These are phyloP conservation scores for Haematococcus sp. DNA, from an alignment of 139 green algal genomes.

Conservation along the genomic window DNA sequence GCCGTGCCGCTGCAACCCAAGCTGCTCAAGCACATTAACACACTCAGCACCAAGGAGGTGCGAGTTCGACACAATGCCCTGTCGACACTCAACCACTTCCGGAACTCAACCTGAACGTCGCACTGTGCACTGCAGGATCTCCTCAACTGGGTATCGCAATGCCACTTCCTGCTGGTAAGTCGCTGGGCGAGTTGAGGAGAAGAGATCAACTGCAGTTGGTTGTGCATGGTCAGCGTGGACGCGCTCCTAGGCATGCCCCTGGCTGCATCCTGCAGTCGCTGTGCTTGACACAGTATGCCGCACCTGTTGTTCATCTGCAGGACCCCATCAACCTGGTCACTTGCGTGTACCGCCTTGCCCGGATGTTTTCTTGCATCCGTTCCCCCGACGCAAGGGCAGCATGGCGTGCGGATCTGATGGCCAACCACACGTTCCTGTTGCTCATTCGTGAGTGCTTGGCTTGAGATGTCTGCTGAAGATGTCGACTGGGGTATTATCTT, in stretches of 20 bases:
- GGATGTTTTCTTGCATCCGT: conserved; percentile 40
- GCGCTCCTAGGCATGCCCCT: too few species aligned
- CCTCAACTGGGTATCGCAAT: not conserved
- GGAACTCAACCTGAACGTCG: too few species aligned
- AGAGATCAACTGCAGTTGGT: too few species aligned
- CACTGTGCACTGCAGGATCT: not conserved
- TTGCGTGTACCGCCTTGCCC: conserved; percentile 50
- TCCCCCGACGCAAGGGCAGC: conserved; percentile 13
- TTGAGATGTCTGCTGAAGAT: not conserved
- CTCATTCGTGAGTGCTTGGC: conserved; percentile 40
- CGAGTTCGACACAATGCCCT: not conserved
- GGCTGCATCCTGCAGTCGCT: not conserved
- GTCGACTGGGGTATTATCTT: not conserved
- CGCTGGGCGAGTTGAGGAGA: too few species aligned
- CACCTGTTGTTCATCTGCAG: conserved; percentile 36
- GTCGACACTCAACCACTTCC: too few species aligned
- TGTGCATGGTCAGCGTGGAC: too few species aligned
- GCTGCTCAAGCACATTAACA: conserved; percentile 48
- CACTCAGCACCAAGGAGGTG: conserved; percentile 38
- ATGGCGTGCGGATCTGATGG: conserved; percentile 37
- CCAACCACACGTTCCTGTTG: conserved; percentile 35
- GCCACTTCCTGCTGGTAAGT: too few species aligned
- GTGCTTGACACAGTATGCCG: not conserved
- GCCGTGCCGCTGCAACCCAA: conserved; percentile 34
- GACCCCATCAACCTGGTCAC: conserved; percentile 59